phyloP scores from a whole-genome alignment of 2,329 filamentous ascomycete species.

The Trichoderma guizhouense region DNA sequence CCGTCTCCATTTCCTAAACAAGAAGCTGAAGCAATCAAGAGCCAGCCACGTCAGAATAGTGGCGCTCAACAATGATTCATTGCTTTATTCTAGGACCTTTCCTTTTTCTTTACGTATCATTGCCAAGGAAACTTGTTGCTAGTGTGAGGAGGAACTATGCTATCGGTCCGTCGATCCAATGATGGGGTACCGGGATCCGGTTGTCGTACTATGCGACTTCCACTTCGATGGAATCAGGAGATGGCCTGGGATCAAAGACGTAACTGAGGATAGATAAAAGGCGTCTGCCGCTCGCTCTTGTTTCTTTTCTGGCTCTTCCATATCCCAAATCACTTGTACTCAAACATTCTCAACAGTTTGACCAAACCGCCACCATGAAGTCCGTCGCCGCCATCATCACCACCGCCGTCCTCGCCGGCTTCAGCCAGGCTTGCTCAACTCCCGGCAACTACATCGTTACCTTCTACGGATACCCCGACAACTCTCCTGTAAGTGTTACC shows the following conservation, averaged over 20 bases:
- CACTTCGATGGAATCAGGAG: not conserved
- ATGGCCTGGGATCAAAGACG: not conserved
- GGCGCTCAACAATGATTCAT: not conserved
- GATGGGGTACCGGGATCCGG: not conserved
- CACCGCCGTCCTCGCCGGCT: slow-evolving; percentile 18
- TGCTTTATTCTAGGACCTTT: not conserved
- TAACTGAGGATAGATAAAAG: not conserved
- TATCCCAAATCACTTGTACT: not conserved
- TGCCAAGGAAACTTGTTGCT: not conserved
- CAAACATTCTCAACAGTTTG: not conserved
- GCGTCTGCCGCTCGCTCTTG: not conserved
- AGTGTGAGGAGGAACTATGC: not conserved
- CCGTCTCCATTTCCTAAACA: not conserved
- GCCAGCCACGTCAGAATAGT: not conserved
- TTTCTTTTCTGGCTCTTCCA: not conserved
- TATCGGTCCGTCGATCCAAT: slow-evolving; percentile 8
- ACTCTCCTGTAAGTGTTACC: not conserved
- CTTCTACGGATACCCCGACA: slow-evolving; percentile 24
- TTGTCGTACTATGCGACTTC: not conserved
- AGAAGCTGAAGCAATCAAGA: slow-evolving; percentile 1
- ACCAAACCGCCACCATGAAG: slow-evolving; percentile 17
- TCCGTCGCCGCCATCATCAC: slow-evolving; percentile 18
- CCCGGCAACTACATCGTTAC: slow-evolving; percentile 23
- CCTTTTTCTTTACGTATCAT: not conserved
- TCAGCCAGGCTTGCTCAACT: slow-evolving; percentile 22